phyloP scores from a whole-genome alignment of 2,329 filamentous ascomycete species.

The Curvularia hawaiiensis region DNA sequence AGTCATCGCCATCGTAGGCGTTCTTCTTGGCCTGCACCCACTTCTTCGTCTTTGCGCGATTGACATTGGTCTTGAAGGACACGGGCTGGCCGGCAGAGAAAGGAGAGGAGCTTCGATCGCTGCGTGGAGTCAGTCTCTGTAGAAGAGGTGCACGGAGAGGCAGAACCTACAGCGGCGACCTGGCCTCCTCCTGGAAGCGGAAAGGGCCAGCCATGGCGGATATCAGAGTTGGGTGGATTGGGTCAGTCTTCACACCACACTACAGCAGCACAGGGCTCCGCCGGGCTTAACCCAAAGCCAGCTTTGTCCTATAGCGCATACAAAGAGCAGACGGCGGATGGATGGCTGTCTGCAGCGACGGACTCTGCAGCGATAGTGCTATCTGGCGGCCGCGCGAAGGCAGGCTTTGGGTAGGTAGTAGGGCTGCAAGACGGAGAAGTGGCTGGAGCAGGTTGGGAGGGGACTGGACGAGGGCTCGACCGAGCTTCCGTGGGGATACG shows the following conservation, averaged over 20 bases:
- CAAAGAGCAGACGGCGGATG: constrained; percentile 7
- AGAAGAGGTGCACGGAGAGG: background rate
- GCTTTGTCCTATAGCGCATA: constrained; percentile 23
- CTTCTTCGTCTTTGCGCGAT: constrained; percentile 88
- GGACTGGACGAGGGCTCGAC: constrained; percentile 4
- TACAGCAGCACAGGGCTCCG: constrained; percentile 4
- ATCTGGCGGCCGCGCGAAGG: constrained; percentile 2
- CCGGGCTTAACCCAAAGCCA: constrained; percentile 24
- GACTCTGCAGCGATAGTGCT: background rate
- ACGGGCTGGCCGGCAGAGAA: constrained; percentile 50
- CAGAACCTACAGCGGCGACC: constrained; percentile 47
- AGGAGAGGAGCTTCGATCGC: constrained; percentile 37
- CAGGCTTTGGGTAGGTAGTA: constrained; percentile 6
- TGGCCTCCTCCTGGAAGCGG: constrained; percentile 44
- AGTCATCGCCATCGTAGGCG: constrained; percentile 91
- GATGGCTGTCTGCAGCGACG: background rate
- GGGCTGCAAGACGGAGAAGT: constrained; percentile 6
- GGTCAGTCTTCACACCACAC: constrained; percentile 3
- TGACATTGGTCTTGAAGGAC: constrained; percentile 83
- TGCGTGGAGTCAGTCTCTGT: constrained; percentile 23
- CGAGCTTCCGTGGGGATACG: constrained; percentile 19
- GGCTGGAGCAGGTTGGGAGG: constrained; percentile 10
- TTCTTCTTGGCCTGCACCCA: constrained; percentile 90
- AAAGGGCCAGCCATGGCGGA: constrained; percentile 49
- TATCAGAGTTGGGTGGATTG: constrained; percentile 3